Conservation (phyloP, 2,329 filamentous ascomycete species). For the Uncinocarpus reesii region DNA sequence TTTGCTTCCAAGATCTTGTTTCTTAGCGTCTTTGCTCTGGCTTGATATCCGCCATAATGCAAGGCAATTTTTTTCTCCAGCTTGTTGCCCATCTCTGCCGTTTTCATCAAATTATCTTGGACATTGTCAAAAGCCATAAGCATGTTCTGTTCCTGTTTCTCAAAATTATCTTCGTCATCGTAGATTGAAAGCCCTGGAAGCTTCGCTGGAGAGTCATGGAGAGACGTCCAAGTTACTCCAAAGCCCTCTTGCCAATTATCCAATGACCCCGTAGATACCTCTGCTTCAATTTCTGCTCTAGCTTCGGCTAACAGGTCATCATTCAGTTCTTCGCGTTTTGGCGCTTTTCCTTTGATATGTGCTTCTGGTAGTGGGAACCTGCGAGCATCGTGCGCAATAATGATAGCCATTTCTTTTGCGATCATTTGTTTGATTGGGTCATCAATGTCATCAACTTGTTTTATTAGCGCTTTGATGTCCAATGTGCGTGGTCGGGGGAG, state of each 20-base stretch:
- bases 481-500: conserved; percentile 67
- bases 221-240: conserved; percentile 42
- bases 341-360: conserved; percentile 53
- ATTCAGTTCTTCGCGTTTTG: conserved; percentile 52
- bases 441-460: conserved; percentile 49
- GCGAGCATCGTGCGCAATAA: conserved; percentile 73
- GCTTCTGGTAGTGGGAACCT: conserved; percentile 62
- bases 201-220: conserved; percentile 35
- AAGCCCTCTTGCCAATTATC: conserved; percentile 43
- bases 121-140: conserved; percentile 63
- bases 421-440: conserved; percentile 61
- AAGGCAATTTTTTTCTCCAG: conserved; percentile 86
- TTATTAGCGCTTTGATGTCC: conserved; percentile 59
- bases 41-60: conserved; percentile 81
- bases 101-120: conserved; percentile 60
- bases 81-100: conserved; percentile 72
- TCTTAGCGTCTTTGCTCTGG: conserved; percentile 68
- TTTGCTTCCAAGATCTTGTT: conserved; percentile 69
- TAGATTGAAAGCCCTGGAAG: conserved; percentile 76
- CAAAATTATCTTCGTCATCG: conserved; percentile 58
- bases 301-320: conserved; percentile 66
- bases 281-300: conserved; percentile 64
- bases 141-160: conserved; percentile 49
- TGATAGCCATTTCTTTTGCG: conserved; percentile 62
- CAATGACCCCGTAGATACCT: conserved; percentile 42